Base-by-base conservation (phyloP, 352 stramenopile genomes). In the Pythium brassicae region DNA sequence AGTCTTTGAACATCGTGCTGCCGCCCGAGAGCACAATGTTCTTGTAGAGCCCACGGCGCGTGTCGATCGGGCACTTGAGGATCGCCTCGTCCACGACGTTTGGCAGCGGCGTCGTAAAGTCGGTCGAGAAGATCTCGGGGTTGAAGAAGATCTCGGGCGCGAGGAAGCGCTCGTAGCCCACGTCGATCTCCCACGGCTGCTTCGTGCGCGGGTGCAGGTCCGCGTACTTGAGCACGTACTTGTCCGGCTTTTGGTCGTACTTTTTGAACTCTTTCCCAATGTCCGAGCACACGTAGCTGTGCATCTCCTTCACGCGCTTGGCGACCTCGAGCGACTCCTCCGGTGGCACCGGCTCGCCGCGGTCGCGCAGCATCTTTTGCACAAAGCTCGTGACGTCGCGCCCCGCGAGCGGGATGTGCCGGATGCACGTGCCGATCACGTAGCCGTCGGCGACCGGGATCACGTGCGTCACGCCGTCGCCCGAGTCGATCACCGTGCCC, bases 1-100 rank as follows among this genome's bases (percentile, higher is more conserved):
- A 98, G 69, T 98, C 89, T 65, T 98, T 98, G 66, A 98, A 98
- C 88, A 98, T 97, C n/a, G 94, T 98, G 55, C 83, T 96, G 46
- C 95, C 95, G 55, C 95, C 95, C 32, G 84, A 96, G 10, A 98
- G 72, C 53, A 98, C 93, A 66, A 98, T 98, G 74, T 98, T 98
- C 70, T 96, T 97, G 84, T 98, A 98, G 26, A 98, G 67, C 19
- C 86, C 87, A 40, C 94, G 78, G 1, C 94, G 80, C 43, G 89
- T 97, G 70, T 98, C 95, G 68, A 98, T 98, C 10, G 94, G 94
- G 54, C 92, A 98, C 65, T 96, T 95, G 53, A 98, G 74, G 57
- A 98, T 98, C 6, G 87, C 84, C 59, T 98, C 76, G 63, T 98
- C 95, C 45, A 98, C 94, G 26, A 98, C 87, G 29, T 96, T 89